Base-by-base conservation (phyloP, 768 basidiomycete species). In the Pulveroboletus sp. region DNA sequence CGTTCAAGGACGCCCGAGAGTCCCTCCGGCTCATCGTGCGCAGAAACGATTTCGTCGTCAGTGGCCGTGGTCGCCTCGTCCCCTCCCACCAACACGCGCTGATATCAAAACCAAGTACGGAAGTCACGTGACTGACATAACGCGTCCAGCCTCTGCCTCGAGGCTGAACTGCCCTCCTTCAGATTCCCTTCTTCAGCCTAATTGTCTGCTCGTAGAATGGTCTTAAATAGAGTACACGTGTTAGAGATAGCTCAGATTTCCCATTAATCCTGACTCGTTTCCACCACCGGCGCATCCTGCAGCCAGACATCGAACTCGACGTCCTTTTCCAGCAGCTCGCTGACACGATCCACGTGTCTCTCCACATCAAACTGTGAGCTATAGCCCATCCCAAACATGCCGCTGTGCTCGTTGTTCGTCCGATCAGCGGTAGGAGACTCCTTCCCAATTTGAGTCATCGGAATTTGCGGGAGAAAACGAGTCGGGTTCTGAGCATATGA, bases 361-460 rank as follows among this genome's bases (percentile, higher is more conserved):
- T 81, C 78, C 3, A 83, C 70, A 50, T 81, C 78, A 49, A 79
- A 77, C 53, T 83, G 82, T 5, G 83, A 82, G 51, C 76, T 80
- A 57, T 75, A 82, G 3, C 73, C 74, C 66, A 70, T 66, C 54
- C 69, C 74, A 35, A 69, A 61, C 15, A 64, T 40, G 11, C 65
- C 67, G n/a, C 8, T 36, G 15, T 36, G 35, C 7, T n/a, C 35
- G 47, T 60, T 59, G 45, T 60, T 63, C 46, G 46, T 55, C 51
- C 37, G 58, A 41, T 39, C 51, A 43, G 47, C 37, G 21, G 47
- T 50, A 33, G 51, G 50, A 14, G 55, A 46, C 15, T 41, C 51
- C 40, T 56, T 58, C n/a, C 54, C 52, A 28, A 38, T 51, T 58
- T 71, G 73, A 8, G 75, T 72, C 3, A 73, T 74, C 28, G 66